These are phyloP conservation scores for Pisolithus marmoratus DNA, from an alignment of 768 basidiomycete genomes.

Conservation along the genomic window DNA sequence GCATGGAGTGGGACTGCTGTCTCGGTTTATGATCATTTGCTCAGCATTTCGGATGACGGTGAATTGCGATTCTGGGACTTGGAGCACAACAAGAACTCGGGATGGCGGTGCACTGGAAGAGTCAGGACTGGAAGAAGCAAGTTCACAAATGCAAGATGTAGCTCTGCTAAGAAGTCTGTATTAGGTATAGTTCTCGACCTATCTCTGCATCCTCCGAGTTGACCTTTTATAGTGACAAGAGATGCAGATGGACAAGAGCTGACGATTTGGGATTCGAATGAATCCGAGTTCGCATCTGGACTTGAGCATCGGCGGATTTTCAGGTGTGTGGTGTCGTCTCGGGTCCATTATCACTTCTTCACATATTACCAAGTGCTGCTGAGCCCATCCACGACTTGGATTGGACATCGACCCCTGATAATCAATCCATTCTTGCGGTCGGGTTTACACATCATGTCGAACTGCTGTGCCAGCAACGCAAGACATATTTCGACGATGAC, in stretches of 20 bases:
- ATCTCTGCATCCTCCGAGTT: neutral
- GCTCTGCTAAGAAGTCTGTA: conserved; percentile 88
- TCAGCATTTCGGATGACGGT: conserved; percentile 72
- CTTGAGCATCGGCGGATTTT: conserved; percentile 67
- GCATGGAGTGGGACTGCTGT: conserved; percentile 55
- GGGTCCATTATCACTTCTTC: neutral
- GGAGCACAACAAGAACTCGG: conserved; percentile 31
- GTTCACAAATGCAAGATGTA: conserved; percentile 74
- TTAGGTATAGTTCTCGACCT: conserved; percentile 49
- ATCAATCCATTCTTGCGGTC: conserved; percentile 86
- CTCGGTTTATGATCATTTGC: conserved; percentile 63
- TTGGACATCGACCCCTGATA: conserved; percentile 89
- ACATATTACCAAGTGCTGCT: conserved; percentile 17
- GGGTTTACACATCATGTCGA: conserved; percentile 77
- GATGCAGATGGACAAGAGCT: conserved; percentile 64
- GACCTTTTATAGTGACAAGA: conserved; percentile 48
- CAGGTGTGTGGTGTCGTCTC: conserved; percentile 38
- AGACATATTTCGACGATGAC: conserved; percentile 83
- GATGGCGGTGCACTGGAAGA: conserved; percentile 66
- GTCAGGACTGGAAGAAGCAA: conserved; percentile 66
- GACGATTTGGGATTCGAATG: conserved; percentile 95
- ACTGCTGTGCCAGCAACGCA: conserved; percentile 87
- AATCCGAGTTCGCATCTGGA: conserved; percentile 89
- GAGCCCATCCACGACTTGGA: conserved; percentile 79
- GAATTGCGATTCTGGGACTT: conserved; percentile 86